These are phyloP conservation scores for Cryptococcus amylolentus DNA, from an alignment of 1,284 basidiomycete species.

Conservation along the genomic window DNA sequence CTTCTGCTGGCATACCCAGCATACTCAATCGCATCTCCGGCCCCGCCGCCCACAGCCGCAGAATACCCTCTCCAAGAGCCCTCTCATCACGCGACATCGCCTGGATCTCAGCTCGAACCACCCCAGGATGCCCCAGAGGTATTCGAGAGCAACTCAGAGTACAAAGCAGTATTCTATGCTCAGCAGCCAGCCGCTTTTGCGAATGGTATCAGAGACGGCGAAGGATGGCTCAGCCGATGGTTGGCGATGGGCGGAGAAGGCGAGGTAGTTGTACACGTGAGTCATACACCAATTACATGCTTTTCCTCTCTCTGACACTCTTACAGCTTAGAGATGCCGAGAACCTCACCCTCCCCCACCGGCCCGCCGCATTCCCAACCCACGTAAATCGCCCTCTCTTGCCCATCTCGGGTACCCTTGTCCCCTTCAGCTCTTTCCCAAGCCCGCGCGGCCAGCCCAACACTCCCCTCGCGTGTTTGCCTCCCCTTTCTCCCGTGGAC, in stretches of 20 bases:
- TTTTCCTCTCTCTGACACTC: neutral
- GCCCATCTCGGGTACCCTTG: constrained; percentile 35
- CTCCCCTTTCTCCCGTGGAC: constrained; percentile 22
- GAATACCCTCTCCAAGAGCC: too few relatives aligned
- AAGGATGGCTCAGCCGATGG: constrained; percentile 36
- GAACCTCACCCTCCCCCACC: constrained; percentile 46
- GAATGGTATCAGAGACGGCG: neutral
- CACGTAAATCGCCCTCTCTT: constrained; percentile 23
- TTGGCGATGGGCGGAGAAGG: constrained; percentile 43
- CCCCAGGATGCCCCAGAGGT: neutral
- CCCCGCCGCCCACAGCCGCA: too few relatives aligned
- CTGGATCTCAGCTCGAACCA: too few relatives aligned
- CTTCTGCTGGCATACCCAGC: too few relatives aligned
- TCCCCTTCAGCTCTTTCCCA: constrained; percentile 27
- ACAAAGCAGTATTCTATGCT: too few relatives aligned
- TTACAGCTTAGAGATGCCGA: neutral
- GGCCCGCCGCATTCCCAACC: constrained; percentile 47
- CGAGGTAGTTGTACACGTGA: constrained; percentile 29
- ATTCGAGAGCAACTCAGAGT: neutral
- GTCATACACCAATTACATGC: constrained; percentile 4
- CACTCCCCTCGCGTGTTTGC: constrained; percentile 21
- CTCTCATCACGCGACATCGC: too few relatives aligned
- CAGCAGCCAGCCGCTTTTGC: neutral
- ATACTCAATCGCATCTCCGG: too few relatives aligned
- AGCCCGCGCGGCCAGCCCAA: neutral